Base-by-base conservation (phyloP, 805 yeast genomes). In the Candida vaughaniae region DNA sequence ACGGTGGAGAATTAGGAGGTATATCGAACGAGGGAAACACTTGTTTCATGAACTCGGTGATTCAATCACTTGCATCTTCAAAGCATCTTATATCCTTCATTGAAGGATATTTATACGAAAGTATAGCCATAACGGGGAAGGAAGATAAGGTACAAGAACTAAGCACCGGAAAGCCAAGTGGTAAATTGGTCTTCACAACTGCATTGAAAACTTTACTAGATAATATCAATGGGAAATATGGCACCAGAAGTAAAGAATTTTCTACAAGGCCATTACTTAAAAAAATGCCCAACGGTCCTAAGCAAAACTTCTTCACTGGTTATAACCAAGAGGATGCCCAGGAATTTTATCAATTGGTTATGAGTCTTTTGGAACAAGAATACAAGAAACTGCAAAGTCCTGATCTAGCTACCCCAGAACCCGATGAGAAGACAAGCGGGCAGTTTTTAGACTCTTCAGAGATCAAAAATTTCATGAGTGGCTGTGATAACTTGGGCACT, bases 321-420 rank as follows among this genome's bases (percentile, higher is more conserved):
- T 87, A 87, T 55, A 88, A 86, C 53, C 98, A 90, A 62, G 96
- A 90, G 58, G 98, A 90, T 64, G 97, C 97, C 0, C 96, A 90
- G 60, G 98, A 90, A 58, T 90, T 90, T 53, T 90, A 90, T 65
- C 97, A 90, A 56, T 72, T 82, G 35, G 73, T 85, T 2, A 68
- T 85, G 71, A 70, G 75, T 28, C 77, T 82, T 39, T 64, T 85
- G 22, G 95, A 85, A 52, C 66, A 66, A 27, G 85, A 81, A 36
- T 63, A 57, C 58, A 67, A 62, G 56, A 56, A 55, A n/a, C 41
- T 49, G 18, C 41, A 42, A 7, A 19, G 12, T 7, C 25, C 39
- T 7, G 20, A 15, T 4, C 12, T 28, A 18, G 31, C 19, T 14
- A 45, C 58, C 16, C 56, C 56, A 6, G 55, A 52, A 20, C 52